Evolutionary conservation across 1,284 basidiomycete genomes (phyloP), one percentile per base, ranked within the genome.

Genomic region (Ustilago loliicola): DNA sequence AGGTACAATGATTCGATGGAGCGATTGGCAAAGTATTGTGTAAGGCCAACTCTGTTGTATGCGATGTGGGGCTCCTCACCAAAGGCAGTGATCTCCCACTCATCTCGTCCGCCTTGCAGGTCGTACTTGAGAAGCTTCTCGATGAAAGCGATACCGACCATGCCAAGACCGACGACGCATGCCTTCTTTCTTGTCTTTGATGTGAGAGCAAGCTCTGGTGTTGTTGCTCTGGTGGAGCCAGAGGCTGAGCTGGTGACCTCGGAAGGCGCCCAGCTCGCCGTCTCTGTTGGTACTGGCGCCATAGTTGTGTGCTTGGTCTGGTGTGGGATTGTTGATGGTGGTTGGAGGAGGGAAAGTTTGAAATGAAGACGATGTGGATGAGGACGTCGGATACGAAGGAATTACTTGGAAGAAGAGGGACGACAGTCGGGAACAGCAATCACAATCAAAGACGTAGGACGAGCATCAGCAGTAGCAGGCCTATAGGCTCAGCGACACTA

Each of bases 1-100:
- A 93, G 88, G 84, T 92, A 92, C 10, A 93, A 88, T 36, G 91
- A 89, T 76, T 91, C 90, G 60, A 92, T 88, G 72, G 89, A 90
- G 6, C 90, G 89, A 81, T 91, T 90, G 72, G 90, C 88, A 77
- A 91, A 91, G 86, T 91, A 91, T 29, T 91, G 90, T 0, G 91
- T 92, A 50, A 92, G 83, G 4, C 90, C 89, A 45, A 91, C 90
- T 13, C 90, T 86, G 73, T 89, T 90, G 85, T 90, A 84, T n/a
- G 91, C 92, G 15, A 91, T 88, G 60, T 89, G 59, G 90, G 88
- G 71, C 91, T 87, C 84, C 91, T 93, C 86, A 90, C 91, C 91
- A 90, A 82, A 79, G 34, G 77, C 79, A 53, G 68, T 73, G 57
- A 80, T 56, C 29, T 77, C 61, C 71, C 76, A 82, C 36, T 80